A percentile compares a stretch with the other conserved stretches of the same genome.
Conservation (phyloP, 2,329 filamentous ascomycete genomes). For the Macrophomina phaseolina region DNA sequence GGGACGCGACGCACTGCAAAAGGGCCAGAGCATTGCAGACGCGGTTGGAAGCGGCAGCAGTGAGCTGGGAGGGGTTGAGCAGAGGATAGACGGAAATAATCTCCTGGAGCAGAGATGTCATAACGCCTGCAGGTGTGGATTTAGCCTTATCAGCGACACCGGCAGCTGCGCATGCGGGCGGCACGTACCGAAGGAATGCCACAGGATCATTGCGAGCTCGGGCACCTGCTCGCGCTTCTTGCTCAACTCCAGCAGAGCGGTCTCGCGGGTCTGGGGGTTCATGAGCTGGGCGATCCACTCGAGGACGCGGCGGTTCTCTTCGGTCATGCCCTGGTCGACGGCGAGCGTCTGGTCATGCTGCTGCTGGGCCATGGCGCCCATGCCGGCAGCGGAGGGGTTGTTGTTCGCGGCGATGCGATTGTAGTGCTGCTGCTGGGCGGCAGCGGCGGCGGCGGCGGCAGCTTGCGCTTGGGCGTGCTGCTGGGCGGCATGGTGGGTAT, state of each 20-base stretch:
- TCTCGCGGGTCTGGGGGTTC: constrained; percentile 84
- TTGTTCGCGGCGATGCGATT: constrained; percentile 73
- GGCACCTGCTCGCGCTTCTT: constrained; percentile 99
- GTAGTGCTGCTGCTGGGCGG: constrained; percentile 64
- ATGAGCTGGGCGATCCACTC: constrained; percentile 91
- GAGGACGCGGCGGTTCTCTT: constrained; percentile 92
- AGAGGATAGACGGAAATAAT: constrained; percentile 99
- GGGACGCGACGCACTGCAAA: constrained; percentile 94
- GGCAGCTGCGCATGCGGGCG: neutral
- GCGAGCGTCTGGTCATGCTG: constrained; percentile 42
- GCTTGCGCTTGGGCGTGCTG: constrained; percentile 59
- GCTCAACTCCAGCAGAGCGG: constrained; percentile 90
- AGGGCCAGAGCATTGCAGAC: constrained; percentile 97
- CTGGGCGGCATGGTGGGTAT: constrained; percentile 44
- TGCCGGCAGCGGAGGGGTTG: constrained; percentile 54
- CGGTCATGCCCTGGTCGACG: constrained; percentile 65
- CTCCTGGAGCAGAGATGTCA: constrained; percentile 96
- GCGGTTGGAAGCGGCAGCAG: constrained; percentile 93
- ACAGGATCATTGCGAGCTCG: constrained; percentile 92
- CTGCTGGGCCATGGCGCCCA: constrained; percentile 41
- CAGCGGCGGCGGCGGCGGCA: constrained; percentile 59
- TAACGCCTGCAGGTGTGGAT: constrained; percentile 71
- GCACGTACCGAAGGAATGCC: constrained; percentile 92
- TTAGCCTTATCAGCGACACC: constrained; percentile 31
- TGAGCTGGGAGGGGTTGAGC: constrained; percentile 94